Evolutionary conservation across 306 rosid genomes (phyloP).

Genomic region (Potentilla sterilis): DNA sequence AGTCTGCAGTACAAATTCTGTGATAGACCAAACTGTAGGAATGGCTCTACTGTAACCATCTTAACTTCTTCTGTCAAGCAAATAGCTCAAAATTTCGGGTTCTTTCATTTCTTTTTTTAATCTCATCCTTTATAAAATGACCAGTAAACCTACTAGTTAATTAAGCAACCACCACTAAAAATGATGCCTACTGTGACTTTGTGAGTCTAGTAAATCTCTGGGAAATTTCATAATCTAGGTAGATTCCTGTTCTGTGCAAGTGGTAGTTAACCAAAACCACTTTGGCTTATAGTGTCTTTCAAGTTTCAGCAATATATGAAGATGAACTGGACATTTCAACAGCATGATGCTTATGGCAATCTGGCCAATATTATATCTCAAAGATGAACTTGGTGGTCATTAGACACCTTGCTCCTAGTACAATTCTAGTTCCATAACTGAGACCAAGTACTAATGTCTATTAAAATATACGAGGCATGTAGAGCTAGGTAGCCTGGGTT

Average conservation of each 20-base stretch:
- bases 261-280: constrained; percentile 9
- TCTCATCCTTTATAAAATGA: neutral
- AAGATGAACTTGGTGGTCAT: neutral
- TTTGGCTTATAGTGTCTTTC: constrained; percentile 2
- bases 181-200: neutral
- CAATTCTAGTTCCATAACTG: neutral
- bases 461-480: neutral
- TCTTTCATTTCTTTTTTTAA: neutral
- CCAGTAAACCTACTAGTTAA: neutral
- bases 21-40: neutral
- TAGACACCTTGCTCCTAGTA: neutral
- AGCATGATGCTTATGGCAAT: neutral
- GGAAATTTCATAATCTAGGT: neutral
- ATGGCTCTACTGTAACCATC: neutral
- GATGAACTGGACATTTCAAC: constrained; percentile 10
- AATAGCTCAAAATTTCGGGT: neutral
- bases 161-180: neutral
- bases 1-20: neutral
- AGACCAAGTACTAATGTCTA: neutral
- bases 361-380: too few species aligned
- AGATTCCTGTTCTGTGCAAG: neutral
- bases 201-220: neutral
- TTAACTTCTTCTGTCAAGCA: neutral
- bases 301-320: neutral
- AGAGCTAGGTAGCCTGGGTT: neutral